Base-by-base conservation (phyloP, 306 rosid species). In the Sphenostylis stenocarpa region DNA sequence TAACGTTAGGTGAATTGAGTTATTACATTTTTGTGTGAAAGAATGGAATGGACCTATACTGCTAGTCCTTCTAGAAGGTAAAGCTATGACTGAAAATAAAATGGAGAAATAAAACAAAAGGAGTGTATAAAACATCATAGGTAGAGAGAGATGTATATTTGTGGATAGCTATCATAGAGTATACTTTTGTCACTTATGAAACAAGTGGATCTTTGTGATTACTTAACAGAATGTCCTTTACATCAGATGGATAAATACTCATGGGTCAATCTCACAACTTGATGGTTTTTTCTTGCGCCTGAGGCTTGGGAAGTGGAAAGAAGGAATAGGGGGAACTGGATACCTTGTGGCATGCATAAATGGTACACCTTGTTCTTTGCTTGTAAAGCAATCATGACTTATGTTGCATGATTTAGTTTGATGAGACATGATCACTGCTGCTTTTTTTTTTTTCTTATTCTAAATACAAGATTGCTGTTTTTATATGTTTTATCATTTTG, bases 251-350 rank as follows among this genome's bases (percentile, higher is more conserved):
- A 89, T 85, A 81, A 82, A 79, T 70, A 82, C 90, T 74, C 73
- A 45, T 38, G 76, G 49, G 64, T 70, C 96, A 19, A 74, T 84
- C 43, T 83, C 90, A 29, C 80, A 80, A 44, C 93, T 95, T 4
- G 90, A 89, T 24, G 99, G 97, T 21, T 86, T 92, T 72, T 95
- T 83, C 93, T 85, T 95, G 88, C 96, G 97, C 21, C 75, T 95
- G 76, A 85, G 96, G 90, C 91, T 95, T 20, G 92, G 99, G 81
- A 90, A 90, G 84, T 85, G 91, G 93, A 92, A 92, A 90, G 93
- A 86, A 84, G 97, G 92, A 20, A 84, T 77, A 19, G 91, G 91
- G 26, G 89, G 97, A 78, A 87, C 97, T 44, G 91, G 96, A 81
- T 95, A 95, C 83, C 78, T 88, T 77, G 97, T 95, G 75, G 97